Base-by-base conservation (phyloP, 1,284 basidiomycete genomes). In the Ceratobasidium sp. region DNA sequence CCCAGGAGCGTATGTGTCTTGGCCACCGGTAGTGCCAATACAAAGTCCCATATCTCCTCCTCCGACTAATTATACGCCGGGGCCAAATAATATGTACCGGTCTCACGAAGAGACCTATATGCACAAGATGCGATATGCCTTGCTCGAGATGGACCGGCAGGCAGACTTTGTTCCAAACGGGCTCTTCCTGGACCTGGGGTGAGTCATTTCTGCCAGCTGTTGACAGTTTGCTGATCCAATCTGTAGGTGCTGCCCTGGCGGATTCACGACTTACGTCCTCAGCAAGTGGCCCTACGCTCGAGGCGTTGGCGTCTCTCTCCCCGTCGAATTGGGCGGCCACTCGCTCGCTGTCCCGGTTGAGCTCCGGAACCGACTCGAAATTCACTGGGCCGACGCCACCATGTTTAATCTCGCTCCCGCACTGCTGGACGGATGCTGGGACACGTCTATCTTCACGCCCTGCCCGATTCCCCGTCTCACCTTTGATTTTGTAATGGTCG, bases 401-500 rank as follows among this genome's bases (percentile, higher is more conserved):
- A 73, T 63, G 58, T 71, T 61, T 46, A 64, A 73, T 46, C 67
- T 59, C 28, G 67, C 66, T 8, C 66, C 66, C 21, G 25, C 54
- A 11, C 49, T 48, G 8, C 30, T 72, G 6, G 28, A 72, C 9
- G 56, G 67, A 25, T 72, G 44, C 25, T 64, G 61, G 61, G 61
- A 72, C 40, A 70, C 59, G 18, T 42, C 59, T 4, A 70, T 70
- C 42, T 70, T 70, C 44, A 49, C 46, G 11, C 62, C 72, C 5
- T 61, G 62, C 30, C 63, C 58, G 9, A 62, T 76, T 3, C 70
- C 73, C 14, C 48, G 61, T 4, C 53, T 73, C 3, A 51, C 67
- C 14, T 81, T 79, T 71, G 75, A 78, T 63, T 75, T 82, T 23
- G 80, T 81, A 12, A 72, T 81, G 21, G 77, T 81, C 51, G 82